Conservation (phyloP, 805 yeast genomes). For the Spathaspora hagerdaliae region DNA sequence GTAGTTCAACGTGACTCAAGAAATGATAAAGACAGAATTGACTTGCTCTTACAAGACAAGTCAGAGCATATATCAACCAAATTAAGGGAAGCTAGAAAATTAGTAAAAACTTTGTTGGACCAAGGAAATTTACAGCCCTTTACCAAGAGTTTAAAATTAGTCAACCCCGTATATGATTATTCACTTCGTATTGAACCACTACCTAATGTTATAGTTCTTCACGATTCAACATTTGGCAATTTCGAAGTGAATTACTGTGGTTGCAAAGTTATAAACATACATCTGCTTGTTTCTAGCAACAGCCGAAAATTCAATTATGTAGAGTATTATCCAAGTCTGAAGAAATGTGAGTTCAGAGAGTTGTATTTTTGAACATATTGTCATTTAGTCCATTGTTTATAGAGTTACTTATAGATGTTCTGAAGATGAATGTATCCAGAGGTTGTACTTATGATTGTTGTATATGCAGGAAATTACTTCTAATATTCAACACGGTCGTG, state of each 20-base stretch:
- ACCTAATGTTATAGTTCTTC: slow-evolving; percentile 60
- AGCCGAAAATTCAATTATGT: slow-evolving; percentile 52
- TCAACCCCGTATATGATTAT: slow-evolving; percentile 68
- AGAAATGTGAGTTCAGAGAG: slow-evolving; percentile 27
- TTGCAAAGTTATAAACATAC: slow-evolving; percentile 74
- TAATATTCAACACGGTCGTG: not conserved
- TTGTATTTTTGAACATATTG: slow-evolving; percentile 6
- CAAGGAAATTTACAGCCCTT: slow-evolving; percentile 91
- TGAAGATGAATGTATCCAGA: no score
- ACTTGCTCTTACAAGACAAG: slow-evolving; percentile 6
- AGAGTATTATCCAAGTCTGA: slow-evolving; percentile 67
- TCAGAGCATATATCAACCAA: slow-evolving; percentile 36
- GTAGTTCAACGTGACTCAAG: slow-evolving; percentile 13
- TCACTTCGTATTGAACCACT: slow-evolving; percentile 69
- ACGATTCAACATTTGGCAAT: slow-evolving; percentile 66
- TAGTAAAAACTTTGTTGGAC: slow-evolving; percentile 77
- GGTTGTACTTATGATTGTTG: no score
- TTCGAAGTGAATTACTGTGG: slow-evolving; percentile 80
- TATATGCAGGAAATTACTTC: no score
- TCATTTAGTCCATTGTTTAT: no score
- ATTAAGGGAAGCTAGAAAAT: slow-evolving; percentile 57
- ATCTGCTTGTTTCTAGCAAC: slow-evolving; percentile 41
- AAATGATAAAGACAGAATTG: slow-evolving; percentile 11
- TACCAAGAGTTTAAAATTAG: slow-evolving; percentile 52
- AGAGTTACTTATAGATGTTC: no score